Conservation (phyloP, 2,329 filamentous ascomycete genomes). For the Ophiostoma populinum region DNA sequence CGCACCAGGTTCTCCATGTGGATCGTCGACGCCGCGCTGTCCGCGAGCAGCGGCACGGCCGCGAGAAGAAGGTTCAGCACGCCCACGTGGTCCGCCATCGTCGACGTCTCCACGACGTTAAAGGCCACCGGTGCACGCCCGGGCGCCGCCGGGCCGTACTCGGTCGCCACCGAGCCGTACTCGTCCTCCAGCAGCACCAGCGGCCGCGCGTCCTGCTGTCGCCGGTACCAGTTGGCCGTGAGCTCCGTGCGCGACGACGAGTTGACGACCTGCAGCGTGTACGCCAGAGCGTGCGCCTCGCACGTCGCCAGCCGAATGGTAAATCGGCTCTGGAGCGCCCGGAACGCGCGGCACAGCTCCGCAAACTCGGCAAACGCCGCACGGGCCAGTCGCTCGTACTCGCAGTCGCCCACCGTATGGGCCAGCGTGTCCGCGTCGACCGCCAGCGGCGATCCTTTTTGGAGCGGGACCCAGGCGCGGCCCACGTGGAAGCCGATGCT, state of each 20-base stretch:
- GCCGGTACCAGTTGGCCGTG: constrained; percentile 25
- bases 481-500: constrained; percentile 40
- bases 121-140: constrained; percentile 25
- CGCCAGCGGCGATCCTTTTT: constrained; percentile 23
- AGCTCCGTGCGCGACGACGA: constrained; percentile 11
- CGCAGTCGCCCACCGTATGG: too few species aligned
- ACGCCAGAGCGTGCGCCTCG: constrained; percentile 33
- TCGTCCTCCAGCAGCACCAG: too few species aligned
- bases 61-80: constrained; percentile 28
- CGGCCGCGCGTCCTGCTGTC: constrained; percentile 20
- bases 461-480: constrained; percentile 23
- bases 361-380: constrained; percentile 26
- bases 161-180: too few species aligned
- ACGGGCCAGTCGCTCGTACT: constrained; percentile 10
- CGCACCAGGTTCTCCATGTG: constrained; percentile 29
- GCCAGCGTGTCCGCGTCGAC: constrained; percentile 9
- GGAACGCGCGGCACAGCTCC: constrained; percentile 27
- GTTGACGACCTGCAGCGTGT: constrained; percentile 28
- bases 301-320: constrained; percentile 27
- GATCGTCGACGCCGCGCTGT: constrained; percentile 26
- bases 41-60: constrained; percentile 27
- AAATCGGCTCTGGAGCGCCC: constrained; percentile 15
- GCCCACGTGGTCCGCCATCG: constrained; percentile 26
- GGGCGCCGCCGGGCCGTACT: constrained; percentile 19
- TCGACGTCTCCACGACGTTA: constrained; percentile 38